phyloP scores from a whole-genome alignment of 768 basidiomycete genomes.

The Trametopsis cervina region DNA sequence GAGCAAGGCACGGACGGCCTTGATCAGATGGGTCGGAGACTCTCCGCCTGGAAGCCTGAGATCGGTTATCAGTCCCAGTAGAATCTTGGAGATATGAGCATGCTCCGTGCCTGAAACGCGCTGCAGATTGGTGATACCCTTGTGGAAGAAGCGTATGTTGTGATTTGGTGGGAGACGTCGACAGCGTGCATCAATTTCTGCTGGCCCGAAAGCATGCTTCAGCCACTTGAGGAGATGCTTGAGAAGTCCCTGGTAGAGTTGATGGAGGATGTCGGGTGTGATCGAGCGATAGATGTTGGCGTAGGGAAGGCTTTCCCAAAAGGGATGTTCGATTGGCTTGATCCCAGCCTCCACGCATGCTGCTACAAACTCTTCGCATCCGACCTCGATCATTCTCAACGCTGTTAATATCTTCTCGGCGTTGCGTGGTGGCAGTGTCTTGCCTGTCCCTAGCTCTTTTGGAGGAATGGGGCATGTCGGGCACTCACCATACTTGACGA shows the following conservation, averaged over 20 bases:
- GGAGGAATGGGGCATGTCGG: conserved; percentile 12
- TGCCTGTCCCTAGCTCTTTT: conserved; percentile 8
- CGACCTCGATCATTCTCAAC: neutral
- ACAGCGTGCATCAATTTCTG: conserved; percentile 16
- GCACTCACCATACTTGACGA: conserved; percentile 17
- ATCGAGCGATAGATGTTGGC: conserved; percentile 19
- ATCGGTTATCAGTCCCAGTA: too few relatives aligned
- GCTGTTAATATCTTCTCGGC: conserved; percentile 5
- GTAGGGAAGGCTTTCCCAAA: conserved; percentile 21
- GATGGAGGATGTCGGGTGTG: conserved; percentile 25
- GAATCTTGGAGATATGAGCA: too few relatives aligned
- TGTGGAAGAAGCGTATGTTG: conserved; percentile 14
- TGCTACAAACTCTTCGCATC: neutral
- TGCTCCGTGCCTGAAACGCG: conserved; percentile 22
- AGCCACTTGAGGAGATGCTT: conserved; percentile 23
- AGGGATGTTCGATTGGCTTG: conserved; percentile 19
- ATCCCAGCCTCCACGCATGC: conserved; percentile 15
- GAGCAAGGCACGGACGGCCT: too few relatives aligned
- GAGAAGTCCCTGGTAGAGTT: conserved; percentile 23
- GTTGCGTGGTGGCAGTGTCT: conserved; percentile 1
- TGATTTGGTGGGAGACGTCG: conserved; percentile 17
- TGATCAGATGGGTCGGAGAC: too few relatives aligned
- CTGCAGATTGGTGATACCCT: conserved; percentile 17
- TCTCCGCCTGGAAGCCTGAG: too few relatives aligned
- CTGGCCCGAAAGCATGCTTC: conserved; percentile 3